phyloP scores from a whole-genome alignment of 768 basidiomycete species.

The Aureoboletus auriporus region DNA sequence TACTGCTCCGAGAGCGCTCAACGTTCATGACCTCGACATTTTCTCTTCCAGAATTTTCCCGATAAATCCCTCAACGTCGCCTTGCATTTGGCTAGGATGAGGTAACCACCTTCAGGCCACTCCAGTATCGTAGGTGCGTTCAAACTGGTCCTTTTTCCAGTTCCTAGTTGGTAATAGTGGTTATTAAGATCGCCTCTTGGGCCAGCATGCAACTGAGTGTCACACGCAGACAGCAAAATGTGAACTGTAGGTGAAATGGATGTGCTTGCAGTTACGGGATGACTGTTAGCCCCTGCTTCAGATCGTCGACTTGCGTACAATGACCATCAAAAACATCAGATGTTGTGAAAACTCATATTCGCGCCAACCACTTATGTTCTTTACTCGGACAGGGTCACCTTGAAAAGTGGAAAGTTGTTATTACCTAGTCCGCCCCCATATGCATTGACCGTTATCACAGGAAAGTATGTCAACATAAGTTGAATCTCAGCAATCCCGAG shows the following conservation, averaged over 20 bases:
- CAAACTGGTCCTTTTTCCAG: conserved; percentile 60
- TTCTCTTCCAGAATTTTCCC: conserved; percentile 57
- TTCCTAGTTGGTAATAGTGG: conserved; percentile 70
- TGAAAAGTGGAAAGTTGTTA: conserved; percentile 64
- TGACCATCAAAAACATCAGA: not conserved
- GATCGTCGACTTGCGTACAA: conserved; percentile 56
- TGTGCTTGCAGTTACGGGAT: conserved; percentile 46
- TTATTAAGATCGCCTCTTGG: conserved; percentile 60
- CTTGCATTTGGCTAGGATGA: conserved; percentile 52
- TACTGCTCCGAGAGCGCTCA: conserved; percentile 9
- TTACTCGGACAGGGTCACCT: conserved; percentile 56
- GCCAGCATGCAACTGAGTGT: conserved; percentile 49
- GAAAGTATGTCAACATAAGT: conserved; percentile 57
- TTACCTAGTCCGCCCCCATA: too few species aligned
- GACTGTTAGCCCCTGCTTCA: conserved; percentile 53
- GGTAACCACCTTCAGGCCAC: conserved; percentile 47
- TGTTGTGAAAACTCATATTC: not conserved
- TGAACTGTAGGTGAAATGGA: conserved; percentile 75
- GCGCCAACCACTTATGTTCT: not conserved
- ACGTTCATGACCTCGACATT: conserved; percentile 64
- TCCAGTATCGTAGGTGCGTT: conserved; percentile 51
- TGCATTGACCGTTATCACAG: conserved; percentile 83
- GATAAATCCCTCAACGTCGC: conserved; percentile 56
- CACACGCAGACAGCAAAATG: conserved; percentile 65
- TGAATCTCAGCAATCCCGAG: conserved; percentile 21